Conservation (phyloP, 495 filamentous ascomycete species). For the Cercophora scortea region DNA sequence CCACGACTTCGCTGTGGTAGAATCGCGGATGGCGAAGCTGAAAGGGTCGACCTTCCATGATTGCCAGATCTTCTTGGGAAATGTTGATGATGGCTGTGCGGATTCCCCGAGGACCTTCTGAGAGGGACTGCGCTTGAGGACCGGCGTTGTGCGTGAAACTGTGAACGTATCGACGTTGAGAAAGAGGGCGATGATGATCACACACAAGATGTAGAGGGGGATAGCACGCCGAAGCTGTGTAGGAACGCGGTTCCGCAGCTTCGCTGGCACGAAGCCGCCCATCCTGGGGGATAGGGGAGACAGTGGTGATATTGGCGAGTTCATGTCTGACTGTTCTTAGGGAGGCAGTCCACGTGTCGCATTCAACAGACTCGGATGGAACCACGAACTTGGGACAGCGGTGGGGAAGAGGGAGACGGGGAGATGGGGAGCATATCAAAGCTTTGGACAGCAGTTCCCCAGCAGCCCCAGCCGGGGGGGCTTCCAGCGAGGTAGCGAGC, state of each 20-base stretch:
- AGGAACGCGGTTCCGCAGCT: slow-evolving; percentile 21
- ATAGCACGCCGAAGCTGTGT: slow-evolving; percentile 22
- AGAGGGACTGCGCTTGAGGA: background rate
- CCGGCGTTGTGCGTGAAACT: background rate
- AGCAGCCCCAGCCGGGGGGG: no score
- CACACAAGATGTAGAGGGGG: slow-evolving; percentile 16
- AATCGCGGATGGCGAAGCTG: slow-evolving; percentile 46
- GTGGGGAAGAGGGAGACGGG: no score
- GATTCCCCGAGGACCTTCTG: slow-evolving; percentile 1
- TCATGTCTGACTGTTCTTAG: slow-evolving; percentile 4
- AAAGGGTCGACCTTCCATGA: slow-evolving; percentile 54
- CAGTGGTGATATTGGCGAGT: slow-evolving; percentile 15
- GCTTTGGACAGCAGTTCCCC: no score
- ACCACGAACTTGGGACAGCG: no score
- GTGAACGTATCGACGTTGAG: slow-evolving; percentile 27
- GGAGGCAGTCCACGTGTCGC: no score
- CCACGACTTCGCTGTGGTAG: slow-evolving; percentile 44
- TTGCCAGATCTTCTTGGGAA: slow-evolving; percentile 48
- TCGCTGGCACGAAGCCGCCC: slow-evolving; percentile 8
- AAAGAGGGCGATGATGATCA: slow-evolving; percentile 24
- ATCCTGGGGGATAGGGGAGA: slow-evolving; percentile 17
- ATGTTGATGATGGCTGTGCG: background rate
- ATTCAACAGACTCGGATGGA: no score
- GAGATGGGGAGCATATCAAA: no score
- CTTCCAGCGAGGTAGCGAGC: no score